Base-by-base conservation (phyloP, 2,329 filamentous ascomycete genomes). In the Ophiostoma himal-ulmi region DNA sequence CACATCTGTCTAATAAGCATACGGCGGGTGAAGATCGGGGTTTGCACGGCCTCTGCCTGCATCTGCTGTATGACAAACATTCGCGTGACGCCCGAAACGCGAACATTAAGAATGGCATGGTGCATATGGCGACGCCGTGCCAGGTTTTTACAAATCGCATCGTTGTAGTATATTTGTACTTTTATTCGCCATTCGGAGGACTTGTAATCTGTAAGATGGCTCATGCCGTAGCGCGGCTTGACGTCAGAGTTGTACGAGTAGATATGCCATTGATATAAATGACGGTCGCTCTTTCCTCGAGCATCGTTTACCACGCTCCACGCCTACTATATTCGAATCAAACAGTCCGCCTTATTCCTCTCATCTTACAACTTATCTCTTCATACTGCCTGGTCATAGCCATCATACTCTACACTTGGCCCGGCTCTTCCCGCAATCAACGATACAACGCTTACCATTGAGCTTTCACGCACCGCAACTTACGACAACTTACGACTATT, bases 21-120 rank as follows among this genome's bases (percentile, higher is more conserved):
- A 41, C 64, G 67, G 69, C 71, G 71, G 71, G 68, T 68, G 68
- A 72, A 71, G 64, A 70, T 72, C 71, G 71, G 71, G 70, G 71
- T 72, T 72, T 72, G 71, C 10, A 72, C 70, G 70, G 70, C 68
- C 41, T 72, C 68, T 72, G 71, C 22, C 60, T 70, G 34, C 39
- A 37, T 44, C 62, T 11, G 14, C 20, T 14, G 11, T 20, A 1
- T 13, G 20, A 44, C 20, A 34, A 37, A 36, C 30, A 30, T 30
- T 30, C 30, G 30, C 30, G 30, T 68, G 34, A 26, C 39, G 30
- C 30, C 39, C 39, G 65, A 39, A 66, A 20, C 34, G 36, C 62
- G 20, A 65, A 30, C 62, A n/a, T 34, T 6, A 10, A 11, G 20
- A 65, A 71, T 66, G 62, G 44, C 41, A 68, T 70, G 57, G 67